These are phyloP conservation scores for Colletotrichum scovillei DNA, from an alignment of 2,329 filamentous ascomycete genomes.

Conservation along the genomic window DNA sequence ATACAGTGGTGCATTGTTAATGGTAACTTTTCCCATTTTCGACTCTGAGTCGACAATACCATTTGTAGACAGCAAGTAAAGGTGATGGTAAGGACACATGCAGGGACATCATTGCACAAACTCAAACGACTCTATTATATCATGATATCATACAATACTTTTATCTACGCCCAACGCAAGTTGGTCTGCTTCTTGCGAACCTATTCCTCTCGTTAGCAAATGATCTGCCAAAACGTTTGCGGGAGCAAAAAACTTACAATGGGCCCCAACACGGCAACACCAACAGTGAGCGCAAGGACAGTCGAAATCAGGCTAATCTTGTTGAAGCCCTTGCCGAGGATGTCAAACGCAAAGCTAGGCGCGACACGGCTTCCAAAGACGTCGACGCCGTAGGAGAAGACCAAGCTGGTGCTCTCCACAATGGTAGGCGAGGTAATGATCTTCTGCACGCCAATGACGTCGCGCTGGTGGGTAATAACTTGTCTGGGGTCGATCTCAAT, in stretches of 20 bases:
- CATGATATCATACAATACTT: constrained; percentile 20
- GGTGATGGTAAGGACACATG: background rate
- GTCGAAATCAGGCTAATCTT: constrained; percentile 87
- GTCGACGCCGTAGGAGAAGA: constrained; percentile 88
- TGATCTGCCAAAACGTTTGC: background rate
- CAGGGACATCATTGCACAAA: background rate
- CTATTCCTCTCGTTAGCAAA: constrained; percentile 51
- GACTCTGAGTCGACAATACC: background rate
- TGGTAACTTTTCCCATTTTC: background rate
- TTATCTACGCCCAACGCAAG: constrained; percentile 62
- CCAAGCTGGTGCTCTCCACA: constrained; percentile 90
- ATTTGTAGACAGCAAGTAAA: background rate
- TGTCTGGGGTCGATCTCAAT: constrained; percentile 87
- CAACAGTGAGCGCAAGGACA: constrained; percentile 81
- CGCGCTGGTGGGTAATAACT: constrained; percentile 83
- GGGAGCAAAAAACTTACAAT: constrained; percentile 71
- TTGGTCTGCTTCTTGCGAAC: constrained; percentile 77
- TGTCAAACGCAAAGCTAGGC: constrained; percentile 92
- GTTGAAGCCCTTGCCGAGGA: constrained; percentile 95
- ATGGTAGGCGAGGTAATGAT: constrained; percentile 82
- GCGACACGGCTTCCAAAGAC: constrained; percentile 85
- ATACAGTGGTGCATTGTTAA: too few relatives aligned
- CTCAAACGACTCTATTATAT: constrained; percentile 24
- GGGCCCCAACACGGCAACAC: constrained; percentile 83
- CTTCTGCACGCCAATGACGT: constrained; percentile 79